These are phyloP conservation scores for Kodamaea sp. DNA, from an alignment of 1,139 yeast species.

Conservation along the genomic window DNA sequence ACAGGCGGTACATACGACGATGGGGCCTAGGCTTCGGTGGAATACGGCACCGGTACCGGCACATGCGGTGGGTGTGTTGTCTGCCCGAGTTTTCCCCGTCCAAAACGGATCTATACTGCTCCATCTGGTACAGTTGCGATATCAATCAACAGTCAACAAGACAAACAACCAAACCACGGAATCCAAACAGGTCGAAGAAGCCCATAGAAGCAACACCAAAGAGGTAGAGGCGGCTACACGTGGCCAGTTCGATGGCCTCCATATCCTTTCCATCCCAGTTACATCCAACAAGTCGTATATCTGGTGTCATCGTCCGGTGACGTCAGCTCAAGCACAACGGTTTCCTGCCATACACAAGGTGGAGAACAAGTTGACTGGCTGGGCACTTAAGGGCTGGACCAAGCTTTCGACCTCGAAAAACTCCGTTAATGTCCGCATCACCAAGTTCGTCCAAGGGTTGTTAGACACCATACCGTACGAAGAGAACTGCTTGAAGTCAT, in stretches of 20 bases:
- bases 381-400: conserved; percentile 48
- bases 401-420: conserved; percentile 42
- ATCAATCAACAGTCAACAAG: neutral
- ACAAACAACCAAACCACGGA: too few relatives aligned
- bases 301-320: conserved; percentile 55
- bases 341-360: conserved; percentile 37
- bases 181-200: too few relatives aligned
- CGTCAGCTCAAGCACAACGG: conserved; percentile 26
- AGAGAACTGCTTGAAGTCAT: conserved; percentile 51
- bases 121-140: too few relatives aligned
- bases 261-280: conserved; percentile 60
- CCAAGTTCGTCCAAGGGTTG: conserved; percentile 33
- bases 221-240: conserved; percentile 9
- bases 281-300: conserved; percentile 57
- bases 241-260: conserved; percentile 32
- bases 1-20: too few relatives aligned
- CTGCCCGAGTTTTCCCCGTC: too few relatives aligned
- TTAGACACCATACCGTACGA: conserved; percentile 52
- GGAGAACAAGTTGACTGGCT: conserved; percentile 38
- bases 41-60: too few relatives aligned
- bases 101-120: too few relatives aligned
- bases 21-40: too few relatives aligned
- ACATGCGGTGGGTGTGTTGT: too few relatives aligned
- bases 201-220: too few relatives aligned
- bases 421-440: conserved; percentile 41